phyloP scores from a whole-genome alignment of 129 eudicot genomes.

The Helichrysum umbraculigerum region DNA sequence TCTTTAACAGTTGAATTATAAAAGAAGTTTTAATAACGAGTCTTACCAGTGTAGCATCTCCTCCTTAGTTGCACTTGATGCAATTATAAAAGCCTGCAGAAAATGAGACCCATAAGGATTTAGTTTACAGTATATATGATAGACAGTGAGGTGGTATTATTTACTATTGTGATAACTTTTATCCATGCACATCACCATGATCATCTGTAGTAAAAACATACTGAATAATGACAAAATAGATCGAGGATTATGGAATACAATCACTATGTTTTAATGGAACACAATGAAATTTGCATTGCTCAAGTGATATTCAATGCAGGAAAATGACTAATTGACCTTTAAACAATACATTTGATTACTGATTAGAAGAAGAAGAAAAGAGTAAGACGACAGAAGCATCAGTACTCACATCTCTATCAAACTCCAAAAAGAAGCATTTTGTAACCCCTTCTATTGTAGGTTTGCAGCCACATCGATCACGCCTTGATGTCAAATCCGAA shows the following conservation, averaged over 20 bases:
- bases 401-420: conserved; percentile 73
- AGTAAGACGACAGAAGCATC: background rate
- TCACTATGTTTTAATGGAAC: background rate
- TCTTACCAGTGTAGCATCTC: conserved; percentile 56
- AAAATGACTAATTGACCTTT: conserved; percentile 10
- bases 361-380: background rate
- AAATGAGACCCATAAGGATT: background rate
- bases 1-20: background rate
- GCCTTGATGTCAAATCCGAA: conserved; percentile 82
- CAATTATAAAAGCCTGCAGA: conserved; percentile 54
- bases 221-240: no score
- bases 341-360: background rate
- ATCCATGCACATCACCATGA: background rate
- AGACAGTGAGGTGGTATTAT: background rate
- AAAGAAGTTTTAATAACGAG: background rate
- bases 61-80: conserved; percentile 51
- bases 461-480: conserved; percentile 82
- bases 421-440: conserved; percentile 41
- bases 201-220: background rate
- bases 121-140: conserved; percentile 1
- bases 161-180: background rate
- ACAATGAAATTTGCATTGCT: background rate
- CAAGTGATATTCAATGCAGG: background rate
- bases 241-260: no score
- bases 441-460: conserved; percentile 51